Conservation (phyloP, 176 grass and related monocot genomes). For the Stipa capillata region DNA sequence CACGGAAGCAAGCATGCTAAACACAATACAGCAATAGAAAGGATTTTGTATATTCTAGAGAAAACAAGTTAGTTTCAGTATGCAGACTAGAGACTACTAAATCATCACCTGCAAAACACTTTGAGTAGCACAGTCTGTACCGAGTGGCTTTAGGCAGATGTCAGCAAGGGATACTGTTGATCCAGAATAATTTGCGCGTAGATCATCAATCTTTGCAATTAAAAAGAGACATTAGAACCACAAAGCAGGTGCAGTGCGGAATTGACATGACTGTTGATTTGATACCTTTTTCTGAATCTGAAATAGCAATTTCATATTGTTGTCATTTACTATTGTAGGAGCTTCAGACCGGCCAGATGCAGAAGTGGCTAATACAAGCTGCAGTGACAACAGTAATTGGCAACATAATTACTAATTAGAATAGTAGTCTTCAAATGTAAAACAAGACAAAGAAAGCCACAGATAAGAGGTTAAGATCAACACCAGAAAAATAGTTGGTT, state of each 20-base stretch:
- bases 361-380: constrained; percentile 83
- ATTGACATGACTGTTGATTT: constrained; percentile 11
- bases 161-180: constrained; percentile 62
- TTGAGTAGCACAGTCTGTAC: constrained; percentile 87
- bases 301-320: constrained; percentile 91
- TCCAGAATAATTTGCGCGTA: constrained; percentile 89
- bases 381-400: constrained; percentile 25
- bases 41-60: constrained; percentile 14
- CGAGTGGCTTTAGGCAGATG: constrained; percentile 92
- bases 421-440: constrained; percentile 14
- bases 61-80: constrained; percentile 9
- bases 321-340: constrained; percentile 66
- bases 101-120: constrained; percentile 90
- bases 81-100: neutral
- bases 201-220: constrained; percentile 67
- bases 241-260: neutral
- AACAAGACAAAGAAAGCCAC: neutral
- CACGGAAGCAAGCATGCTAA: neutral
- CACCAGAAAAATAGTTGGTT: neutral
- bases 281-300: constrained; percentile 87
- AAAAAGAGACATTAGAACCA: constrained; percentile 35
- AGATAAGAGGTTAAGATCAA: constrained; percentile 23
- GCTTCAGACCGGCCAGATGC: constrained; percentile 25
- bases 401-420: neutral
- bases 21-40: constrained; percentile 1